Evolutionary conservation across 179 eudicot genomes (phyloP).

Genomic region (Patellifolia procumbens): DNA sequence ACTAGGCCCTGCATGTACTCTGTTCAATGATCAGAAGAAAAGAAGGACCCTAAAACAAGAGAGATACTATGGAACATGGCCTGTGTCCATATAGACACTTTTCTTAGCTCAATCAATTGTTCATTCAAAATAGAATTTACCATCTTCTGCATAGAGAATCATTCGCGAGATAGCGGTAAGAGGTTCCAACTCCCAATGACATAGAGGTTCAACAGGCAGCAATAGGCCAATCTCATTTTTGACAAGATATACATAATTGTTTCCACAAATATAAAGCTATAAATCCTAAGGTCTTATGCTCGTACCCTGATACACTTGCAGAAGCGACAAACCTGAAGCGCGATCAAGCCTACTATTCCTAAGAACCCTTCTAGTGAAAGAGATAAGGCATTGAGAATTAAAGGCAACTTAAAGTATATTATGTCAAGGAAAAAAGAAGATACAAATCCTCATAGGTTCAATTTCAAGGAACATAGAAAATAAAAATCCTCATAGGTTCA

Average conservation of each 20-base stretch:
- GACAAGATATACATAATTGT: background rate
- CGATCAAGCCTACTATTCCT: background rate
- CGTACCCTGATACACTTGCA: background rate
- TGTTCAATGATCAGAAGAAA: background rate
- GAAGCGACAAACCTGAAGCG: background rate
- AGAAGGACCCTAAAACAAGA: background rate
- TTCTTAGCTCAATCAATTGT: background rate
- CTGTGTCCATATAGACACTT: background rate
- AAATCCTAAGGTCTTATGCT: background rate
- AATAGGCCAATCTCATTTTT: background rate
- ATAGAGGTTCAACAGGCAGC: background rate
- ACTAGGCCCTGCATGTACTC: background rate
- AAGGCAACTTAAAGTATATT: background rate
- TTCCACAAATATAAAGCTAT: background rate
- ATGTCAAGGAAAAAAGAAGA: background rate
- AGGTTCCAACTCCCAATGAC: background rate
- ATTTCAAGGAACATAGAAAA: background rate
- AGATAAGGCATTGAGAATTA: background rate
- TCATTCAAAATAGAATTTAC: background rate
- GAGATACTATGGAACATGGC: background rate
- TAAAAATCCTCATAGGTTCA: background rate
- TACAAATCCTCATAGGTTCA: background rate
- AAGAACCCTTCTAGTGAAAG: background rate
- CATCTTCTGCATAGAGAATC: background rate
- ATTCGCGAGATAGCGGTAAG: background rate